Percentiles rank a stretch among this genome's conserved stretches.
phyloP scores from a whole-genome alignment of 495 filamentous ascomycete species.

The Trichocladium uniseriatum region DNA sequence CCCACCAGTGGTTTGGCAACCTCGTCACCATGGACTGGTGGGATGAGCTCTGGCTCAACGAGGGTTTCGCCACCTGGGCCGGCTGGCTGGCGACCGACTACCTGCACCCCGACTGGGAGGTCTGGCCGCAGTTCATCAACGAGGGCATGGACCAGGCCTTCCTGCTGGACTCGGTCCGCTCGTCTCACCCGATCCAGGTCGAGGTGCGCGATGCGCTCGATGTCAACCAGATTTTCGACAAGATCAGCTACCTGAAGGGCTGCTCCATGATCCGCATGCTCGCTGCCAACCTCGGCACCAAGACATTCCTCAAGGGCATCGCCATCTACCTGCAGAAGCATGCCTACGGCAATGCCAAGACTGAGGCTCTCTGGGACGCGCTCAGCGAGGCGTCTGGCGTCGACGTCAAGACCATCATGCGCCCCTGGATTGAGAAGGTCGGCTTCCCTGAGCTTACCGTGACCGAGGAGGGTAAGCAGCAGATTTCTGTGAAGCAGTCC shows the following conservation, averaged over 20 bases:
- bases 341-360: conserved; percentile 89
- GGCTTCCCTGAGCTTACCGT: conserved; percentile 87
- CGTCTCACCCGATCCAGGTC: conserved; percentile 91
- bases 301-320: conserved; percentile 83
- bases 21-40: conserved; percentile 86
- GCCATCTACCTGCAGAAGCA: conserved; percentile 80
- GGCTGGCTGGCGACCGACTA: conserved; percentile 90
- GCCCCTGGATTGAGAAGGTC: conserved; percentile 86
- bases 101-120: conserved; percentile 88
- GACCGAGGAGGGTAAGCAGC: conserved; percentile 61
- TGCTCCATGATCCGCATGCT: conserved; percentile 94
- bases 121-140: conserved; percentile 92
- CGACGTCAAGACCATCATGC: conserved; percentile 81
- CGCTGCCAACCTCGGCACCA: conserved; percentile 70
- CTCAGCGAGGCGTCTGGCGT: conserved; percentile 80
- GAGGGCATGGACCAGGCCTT: conserved; percentile 89
- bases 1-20: conserved; percentile 98
- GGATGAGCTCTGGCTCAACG: conserved; percentile 95
- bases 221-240: conserved; percentile 93
- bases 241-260: conserved; percentile 92
- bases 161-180: conserved; percentile 74
- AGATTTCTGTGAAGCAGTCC: conserved; percentile 72
- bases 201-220: conserved; percentile 82
- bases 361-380: conserved; percentile 85
- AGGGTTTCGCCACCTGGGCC: conserved; percentile 97